phyloP scores from a whole-genome alignment of 352 stramenopile species.

The Globisporangium radiosum region DNA sequence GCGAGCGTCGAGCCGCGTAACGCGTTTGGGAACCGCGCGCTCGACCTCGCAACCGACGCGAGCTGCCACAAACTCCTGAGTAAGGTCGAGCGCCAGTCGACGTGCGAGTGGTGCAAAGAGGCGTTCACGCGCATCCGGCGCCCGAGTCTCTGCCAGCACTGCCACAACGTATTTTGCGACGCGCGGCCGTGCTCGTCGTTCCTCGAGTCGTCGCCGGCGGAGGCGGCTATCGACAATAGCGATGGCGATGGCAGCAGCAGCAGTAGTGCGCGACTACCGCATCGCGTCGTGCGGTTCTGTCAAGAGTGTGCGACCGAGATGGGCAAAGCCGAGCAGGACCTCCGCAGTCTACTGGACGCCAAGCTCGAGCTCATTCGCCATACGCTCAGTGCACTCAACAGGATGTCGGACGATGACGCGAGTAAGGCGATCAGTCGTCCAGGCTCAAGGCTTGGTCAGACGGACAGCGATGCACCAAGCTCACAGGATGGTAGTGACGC shows the following conservation, averaged over 20 bases:
- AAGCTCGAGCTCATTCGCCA: slow-evolving; percentile 58
- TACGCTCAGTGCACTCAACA: slow-evolving; percentile 30
- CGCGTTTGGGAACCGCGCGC: slow-evolving; percentile 63
- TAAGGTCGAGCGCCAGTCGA: slow-evolving; percentile 50
- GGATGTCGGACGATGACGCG: not conserved
- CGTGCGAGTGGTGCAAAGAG: slow-evolving; percentile 77
- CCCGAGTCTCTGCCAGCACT: slow-evolving; percentile 72
- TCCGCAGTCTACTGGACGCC: slow-evolving; percentile 46
- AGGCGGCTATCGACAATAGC: not conserved
- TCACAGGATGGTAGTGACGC: too few species aligned
- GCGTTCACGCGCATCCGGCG: slow-evolving; percentile 55
- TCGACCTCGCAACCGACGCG: slow-evolving; percentile 63
- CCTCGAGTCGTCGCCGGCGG: slow-evolving; percentile 16
- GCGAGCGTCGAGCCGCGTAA: slow-evolving; percentile 53
- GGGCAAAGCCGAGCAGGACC: slow-evolving; percentile 57
- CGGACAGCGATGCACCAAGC: not conserved
- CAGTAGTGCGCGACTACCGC: not conserved
- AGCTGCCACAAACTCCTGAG: slow-evolving; percentile 53
- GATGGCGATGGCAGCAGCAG: too few species aligned
- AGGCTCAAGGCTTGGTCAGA: not conserved
- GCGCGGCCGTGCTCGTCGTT: slow-evolving; percentile 66
- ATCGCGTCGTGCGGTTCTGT: slow-evolving; percentile 47
- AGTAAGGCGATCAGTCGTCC: not conserved
- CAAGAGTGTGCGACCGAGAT: slow-evolving; percentile 72
- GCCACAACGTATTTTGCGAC: slow-evolving; percentile 75